phyloP scores from a whole-genome alignment of 345 rosid genomes.

The Arabis hirsuta region DNA sequence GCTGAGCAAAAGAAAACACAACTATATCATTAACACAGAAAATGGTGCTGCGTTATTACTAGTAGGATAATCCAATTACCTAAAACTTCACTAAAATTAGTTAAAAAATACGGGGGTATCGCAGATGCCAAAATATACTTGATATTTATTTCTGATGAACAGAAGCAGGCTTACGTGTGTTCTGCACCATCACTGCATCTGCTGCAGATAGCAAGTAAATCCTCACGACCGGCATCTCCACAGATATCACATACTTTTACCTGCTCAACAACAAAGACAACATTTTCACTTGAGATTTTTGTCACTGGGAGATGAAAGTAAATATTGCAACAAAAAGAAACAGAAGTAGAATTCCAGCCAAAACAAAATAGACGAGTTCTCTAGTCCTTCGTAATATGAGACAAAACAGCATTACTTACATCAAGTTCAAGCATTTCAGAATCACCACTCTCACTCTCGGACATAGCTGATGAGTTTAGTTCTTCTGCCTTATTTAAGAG shows the following conservation, averaged over 20 bases:
- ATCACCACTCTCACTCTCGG: constrained; percentile 66
- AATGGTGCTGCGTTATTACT: not conserved
- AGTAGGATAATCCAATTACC: constrained; percentile 8
- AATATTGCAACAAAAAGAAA: constrained; percentile 1
- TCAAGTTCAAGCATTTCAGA: constrained; percentile 81
- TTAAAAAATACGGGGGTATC: constrained; percentile 5
- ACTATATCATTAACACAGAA: constrained; percentile 12
- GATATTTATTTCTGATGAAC: constrained; percentile 10
- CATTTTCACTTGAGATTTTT: constrained; percentile 20
- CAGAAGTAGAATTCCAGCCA: not conserved
- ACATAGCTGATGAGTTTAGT: constrained; percentile 46
- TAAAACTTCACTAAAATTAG: constrained; percentile 6
- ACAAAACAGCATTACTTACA: constrained; percentile 57
- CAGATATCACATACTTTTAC: constrained; percentile 98
- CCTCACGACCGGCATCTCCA: constrained; percentile 98
- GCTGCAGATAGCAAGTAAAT: constrained; percentile 89
- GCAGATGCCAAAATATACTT: constrained; percentile 3
- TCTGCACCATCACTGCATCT: constrained; percentile 98
- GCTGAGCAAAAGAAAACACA: constrained; percentile 51
- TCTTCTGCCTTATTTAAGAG: constrained; percentile 48
- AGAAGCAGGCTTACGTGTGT: constrained; percentile 76
- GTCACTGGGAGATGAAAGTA: constrained; percentile 12
- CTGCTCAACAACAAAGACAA: constrained; percentile 55
- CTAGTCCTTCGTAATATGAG: constrained; percentile 6
- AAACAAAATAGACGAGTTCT: constrained; percentile 13